Percentiles rank a stretch among this genome's conserved stretches.
Conservation (phyloP, 176 grass and related monocot genomes). For the Saccharum officinarum region DNA sequence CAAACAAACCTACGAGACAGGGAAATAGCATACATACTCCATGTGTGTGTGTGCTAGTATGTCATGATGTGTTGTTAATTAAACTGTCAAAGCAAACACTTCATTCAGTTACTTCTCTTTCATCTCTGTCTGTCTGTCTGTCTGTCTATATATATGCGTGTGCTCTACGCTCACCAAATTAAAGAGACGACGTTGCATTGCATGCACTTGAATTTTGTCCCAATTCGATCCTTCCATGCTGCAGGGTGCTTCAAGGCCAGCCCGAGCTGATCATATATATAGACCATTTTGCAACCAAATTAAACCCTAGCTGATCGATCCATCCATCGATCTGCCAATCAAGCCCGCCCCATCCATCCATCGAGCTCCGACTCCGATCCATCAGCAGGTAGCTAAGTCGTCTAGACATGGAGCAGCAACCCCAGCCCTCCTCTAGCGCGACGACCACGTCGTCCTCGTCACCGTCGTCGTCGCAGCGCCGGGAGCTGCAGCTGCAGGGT, state of each 20-base stretch:
- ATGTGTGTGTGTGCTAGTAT: too few species aligned
- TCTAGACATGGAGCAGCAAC: constrained; percentile 3
- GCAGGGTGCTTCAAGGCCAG: too few species aligned
- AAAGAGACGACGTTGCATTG: neutral
- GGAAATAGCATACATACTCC: too few species aligned
- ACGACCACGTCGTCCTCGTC: neutral
- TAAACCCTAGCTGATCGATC: neutral
- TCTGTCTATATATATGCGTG: neutral
- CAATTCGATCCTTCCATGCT: too few species aligned
- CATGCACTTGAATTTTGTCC: neutral
- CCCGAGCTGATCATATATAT: neutral
- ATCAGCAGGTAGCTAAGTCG: neutral
- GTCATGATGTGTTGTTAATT: neutral
- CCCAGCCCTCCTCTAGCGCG: neutral
- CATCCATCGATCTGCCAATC: too few species aligned
- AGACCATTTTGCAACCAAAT: too few species aligned
- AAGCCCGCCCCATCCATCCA: too few species aligned
- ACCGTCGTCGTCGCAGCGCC: constrained; percentile 7
- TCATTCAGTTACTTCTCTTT: neutral
- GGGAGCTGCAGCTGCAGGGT: constrained; percentile 64
- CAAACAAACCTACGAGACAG: neutral
- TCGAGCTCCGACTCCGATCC: neutral
- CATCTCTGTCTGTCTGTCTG: neutral
- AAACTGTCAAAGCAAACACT: neutral
- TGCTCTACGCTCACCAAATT: neutral